Evolutionary conservation across 257 asterid genomes (phyloP).

Genomic region (Cinchona pubescens): DNA sequence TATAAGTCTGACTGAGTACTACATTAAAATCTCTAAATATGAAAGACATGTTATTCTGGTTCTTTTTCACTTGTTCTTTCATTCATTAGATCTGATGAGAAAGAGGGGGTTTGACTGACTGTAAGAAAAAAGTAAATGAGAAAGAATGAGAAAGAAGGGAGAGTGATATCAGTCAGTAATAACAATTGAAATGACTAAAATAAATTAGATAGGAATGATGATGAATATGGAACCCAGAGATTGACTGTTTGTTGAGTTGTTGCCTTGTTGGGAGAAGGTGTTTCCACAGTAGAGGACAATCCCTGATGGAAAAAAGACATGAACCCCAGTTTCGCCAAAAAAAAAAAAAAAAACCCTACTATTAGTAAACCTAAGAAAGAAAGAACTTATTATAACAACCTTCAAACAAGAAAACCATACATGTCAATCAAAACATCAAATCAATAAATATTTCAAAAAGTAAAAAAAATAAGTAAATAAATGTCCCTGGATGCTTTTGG

Average conservation of each 20-base stretch:
- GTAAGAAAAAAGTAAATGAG: not conserved
- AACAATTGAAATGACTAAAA: constrained; percentile 61
- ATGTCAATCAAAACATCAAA: constrained; percentile 42
- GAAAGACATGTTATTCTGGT: not conserved
- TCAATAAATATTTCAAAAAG: constrained; percentile 23
- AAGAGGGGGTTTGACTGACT: constrained; percentile 1
- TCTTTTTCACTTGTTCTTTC: not conserved
- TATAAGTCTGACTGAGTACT: not conserved
- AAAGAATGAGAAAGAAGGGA: not conserved
- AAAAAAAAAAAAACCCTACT: not conserved
- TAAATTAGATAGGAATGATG: constrained; percentile 39
- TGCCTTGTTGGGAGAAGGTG: constrained; percentile 24
- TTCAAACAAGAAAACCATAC: constrained; percentile 6
- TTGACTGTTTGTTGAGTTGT: constrained; percentile 23
- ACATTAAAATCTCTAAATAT: not conserved
- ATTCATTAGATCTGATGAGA: not conserved
- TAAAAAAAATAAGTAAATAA: constrained; percentile 16
- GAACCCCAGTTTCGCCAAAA: not conserved
- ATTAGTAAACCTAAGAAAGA: not conserved
- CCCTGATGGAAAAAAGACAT: constrained; percentile 21
- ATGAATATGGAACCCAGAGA: constrained; percentile 26
- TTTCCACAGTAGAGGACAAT: constrained; percentile 56
- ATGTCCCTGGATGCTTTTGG: not conserved
- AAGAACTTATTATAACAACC: not conserved
- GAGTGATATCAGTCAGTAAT: no score